Percentiles rank a stretch among this genome's conserved stretches.
These are phyloP conservation scores for Eleusine indica DNA, from an alignment of 176 grass and related monocot genomes.

Conservation along the genomic window DNA sequence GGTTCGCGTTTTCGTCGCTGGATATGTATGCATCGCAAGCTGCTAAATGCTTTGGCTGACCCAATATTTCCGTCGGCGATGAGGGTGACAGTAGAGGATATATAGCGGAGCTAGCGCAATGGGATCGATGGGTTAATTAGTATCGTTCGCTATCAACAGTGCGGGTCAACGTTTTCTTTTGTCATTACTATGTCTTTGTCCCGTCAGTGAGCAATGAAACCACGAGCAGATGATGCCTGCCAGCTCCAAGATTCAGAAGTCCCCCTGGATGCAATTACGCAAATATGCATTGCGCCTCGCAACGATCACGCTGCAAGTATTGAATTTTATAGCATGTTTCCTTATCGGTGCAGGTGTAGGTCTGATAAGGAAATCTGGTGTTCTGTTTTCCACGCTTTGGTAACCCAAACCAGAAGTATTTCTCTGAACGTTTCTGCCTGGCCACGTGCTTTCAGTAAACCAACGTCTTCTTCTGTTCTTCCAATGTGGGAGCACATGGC, in stretches of 20 bases:
- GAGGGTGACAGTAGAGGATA: not conserved
- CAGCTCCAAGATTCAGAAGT: not conserved
- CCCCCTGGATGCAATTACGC: not conserved
- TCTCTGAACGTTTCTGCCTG: not conserved
- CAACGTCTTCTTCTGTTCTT: not conserved
- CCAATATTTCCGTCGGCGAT: not conserved
- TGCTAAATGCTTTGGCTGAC: not conserved
- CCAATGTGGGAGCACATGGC: not conserved
- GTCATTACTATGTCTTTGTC: not conserved
- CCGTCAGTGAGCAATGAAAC: not conserved
- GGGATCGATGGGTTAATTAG: not conserved
- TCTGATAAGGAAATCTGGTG: not conserved
- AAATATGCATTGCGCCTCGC: too few relatives aligned
- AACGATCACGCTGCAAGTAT: too few relatives aligned
- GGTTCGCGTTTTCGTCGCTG: not conserved
- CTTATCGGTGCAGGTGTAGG: not conserved
- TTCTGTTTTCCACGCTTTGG: constrained; percentile 8
- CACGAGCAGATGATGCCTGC: not conserved
- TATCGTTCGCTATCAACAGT: not conserved
- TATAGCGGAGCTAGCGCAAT: not conserved
- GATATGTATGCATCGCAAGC: not conserved
- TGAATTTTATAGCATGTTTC: not conserved
- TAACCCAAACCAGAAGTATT: not conserved
- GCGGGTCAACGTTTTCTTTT: not conserved
- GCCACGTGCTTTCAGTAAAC: not conserved